Conservation (phyloP, 768 basidiomycete species). For the Rhodosporidiobolus odoratus region DNA sequence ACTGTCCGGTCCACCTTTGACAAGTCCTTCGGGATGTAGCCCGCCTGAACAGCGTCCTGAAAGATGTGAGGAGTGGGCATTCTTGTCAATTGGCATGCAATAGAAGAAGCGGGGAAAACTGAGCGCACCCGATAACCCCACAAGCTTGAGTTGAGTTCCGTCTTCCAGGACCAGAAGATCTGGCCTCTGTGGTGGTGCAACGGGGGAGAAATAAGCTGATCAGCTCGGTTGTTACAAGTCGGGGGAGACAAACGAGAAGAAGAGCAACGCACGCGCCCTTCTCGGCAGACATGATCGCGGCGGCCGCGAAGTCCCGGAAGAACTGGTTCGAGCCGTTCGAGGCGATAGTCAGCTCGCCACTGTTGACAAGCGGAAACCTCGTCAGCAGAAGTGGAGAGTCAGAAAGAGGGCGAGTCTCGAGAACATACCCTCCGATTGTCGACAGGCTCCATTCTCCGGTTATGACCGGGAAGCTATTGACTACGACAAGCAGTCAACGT, state of each 20-base stretch:
- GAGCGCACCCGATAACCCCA: conserved; percentile 17
- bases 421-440: conserved; percentile 12
- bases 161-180: conserved; percentile 27
- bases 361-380: neutral
- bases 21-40: conserved; percentile 9
- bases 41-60: conserved; percentile 5
- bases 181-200: conserved; percentile 1
- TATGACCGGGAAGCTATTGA: neutral
- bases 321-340: conserved; percentile 8
- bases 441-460: neutral
- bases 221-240: no score
- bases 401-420: neutral
- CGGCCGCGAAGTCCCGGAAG: conserved; percentile 5
- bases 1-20: neutral
- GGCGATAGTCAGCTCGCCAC: neutral
- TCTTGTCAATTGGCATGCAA: neutral
- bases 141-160: neutral
- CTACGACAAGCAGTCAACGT: neutral
- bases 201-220: neutral
- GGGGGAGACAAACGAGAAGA: neutral
- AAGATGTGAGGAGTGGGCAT: no score
- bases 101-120: neutral
- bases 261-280: conserved; percentile 12
- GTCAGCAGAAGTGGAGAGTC: no score
- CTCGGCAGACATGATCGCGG: neutral